Evolutionary conservation across 352 stramenopile species (phyloP).

Genomic region (Globisporangium okanoganense): DNA sequence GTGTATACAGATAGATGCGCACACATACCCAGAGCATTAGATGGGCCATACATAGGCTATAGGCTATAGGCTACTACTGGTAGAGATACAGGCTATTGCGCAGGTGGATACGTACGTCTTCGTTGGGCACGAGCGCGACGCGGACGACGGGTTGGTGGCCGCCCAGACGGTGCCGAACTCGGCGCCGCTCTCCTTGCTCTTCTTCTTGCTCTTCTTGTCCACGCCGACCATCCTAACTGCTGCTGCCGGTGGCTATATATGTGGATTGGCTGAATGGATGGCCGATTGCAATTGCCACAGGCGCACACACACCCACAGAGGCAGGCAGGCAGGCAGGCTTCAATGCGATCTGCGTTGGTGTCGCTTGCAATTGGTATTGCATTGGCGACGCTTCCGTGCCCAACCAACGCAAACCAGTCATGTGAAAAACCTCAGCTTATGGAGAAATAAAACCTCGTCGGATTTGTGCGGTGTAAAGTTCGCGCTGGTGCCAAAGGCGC

Average conservation of each 20-base stretch:
- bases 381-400: constrained; percentile 8
- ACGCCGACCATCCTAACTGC: constrained; percentile 18
- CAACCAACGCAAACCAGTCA: constrained; percentile 17
- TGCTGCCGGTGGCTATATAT: neutral
- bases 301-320: neutral
- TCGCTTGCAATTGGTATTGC: constrained; percentile 4
- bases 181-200: constrained; percentile 24
- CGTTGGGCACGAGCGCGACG: constrained; percentile 61
- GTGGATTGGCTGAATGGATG: neutral
- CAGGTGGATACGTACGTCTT: constrained; percentile 49
- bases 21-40: constrained; percentile 1
- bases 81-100: neutral
- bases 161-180: constrained; percentile 67
- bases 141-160: constrained; percentile 77
- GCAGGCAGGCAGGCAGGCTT: neutral
- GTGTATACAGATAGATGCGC: neutral
- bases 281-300: neutral
- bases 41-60: neutral
- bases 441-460: no score
- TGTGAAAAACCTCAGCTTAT: no score
- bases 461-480: no score
- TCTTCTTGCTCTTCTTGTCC: constrained; percentile 53
- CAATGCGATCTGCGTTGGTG: constrained; percentile 4
- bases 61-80: neutral
- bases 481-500: no score